A percentile compares a stretch with the other conserved stretches of the same genome.
Conservation (phyloP, 164 flowering plant species). For the Annona squamosa region DNA sequence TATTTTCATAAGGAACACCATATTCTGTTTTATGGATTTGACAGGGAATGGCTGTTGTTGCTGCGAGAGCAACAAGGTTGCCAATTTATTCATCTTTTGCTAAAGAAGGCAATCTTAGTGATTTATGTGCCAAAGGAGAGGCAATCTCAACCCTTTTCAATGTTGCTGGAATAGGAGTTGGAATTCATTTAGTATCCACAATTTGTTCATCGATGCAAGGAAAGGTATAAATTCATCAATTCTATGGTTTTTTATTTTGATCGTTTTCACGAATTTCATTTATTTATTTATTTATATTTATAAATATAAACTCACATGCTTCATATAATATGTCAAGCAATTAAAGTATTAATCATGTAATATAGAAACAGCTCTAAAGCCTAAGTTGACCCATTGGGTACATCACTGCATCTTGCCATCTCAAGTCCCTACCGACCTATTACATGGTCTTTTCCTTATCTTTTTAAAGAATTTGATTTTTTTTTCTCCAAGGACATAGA, state of each 20-base stretch:
- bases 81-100: slow-evolving; percentile 98
- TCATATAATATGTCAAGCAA: no score
- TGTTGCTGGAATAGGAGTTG: slow-evolving; percentile 74
- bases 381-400: no score
- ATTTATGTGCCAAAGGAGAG: slow-evolving; percentile 93
- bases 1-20: background rate
- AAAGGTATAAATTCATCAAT: slow-evolving; percentile 46
- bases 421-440: no score
- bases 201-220: slow-evolving; percentile 89
- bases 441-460: no score
- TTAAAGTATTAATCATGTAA: no score
- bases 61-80: slow-evolving; percentile 93
- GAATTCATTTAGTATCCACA: slow-evolving; percentile 87
- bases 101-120: slow-evolving; percentile 97
- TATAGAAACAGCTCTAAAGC: no score
- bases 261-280: background rate
- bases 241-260: background rate
- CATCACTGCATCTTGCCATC: no score
- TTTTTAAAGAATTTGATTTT: no score
- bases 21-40: slow-evolving; percentile 9
- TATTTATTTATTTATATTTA: no score
- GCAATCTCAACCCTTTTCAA: slow-evolving; percentile 95
- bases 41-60: slow-evolving; percentile 98
- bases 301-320: no score
- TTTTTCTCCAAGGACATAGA: no score